Evolutionary conservation across 2,329 filamentous ascomycete genomes (phyloP), one percentile per base, ranked within the genome.

Genomic region (Proliferodiscus dingleyae): DNA sequence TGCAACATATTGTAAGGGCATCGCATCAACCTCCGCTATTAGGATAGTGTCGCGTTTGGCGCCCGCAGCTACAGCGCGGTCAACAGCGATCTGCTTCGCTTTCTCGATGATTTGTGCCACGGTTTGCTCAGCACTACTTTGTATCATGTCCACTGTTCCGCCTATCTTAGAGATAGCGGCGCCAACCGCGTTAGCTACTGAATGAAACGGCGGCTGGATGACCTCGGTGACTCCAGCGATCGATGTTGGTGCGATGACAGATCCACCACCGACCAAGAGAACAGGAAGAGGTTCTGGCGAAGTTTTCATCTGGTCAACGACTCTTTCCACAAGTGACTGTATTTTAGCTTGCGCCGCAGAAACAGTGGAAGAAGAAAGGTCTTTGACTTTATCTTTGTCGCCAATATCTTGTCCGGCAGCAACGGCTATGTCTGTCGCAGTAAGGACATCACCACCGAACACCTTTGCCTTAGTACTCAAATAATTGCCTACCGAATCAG

Each of bases 101-200:
- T 51, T 46, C 18, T 54, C 51, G 5, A 47, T 39, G n/a, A 54
- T 47, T 21, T 53, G 42, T 13, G 45, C 36, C 16, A 47, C 46
- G 7, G 45, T 46, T 37, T 54, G 44, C 18, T 52, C 44, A 3
- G 32, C 45, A 13, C 51, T 52, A 23, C 41, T 56, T 37, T 52
- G 30, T 19, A 60, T 54, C 5, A 50, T 52, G 33, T 60, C 57
- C 9, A 57, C 46, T n/a, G 47, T 49, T 3, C 55, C 56, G n/a
- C 52, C 43, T 18, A 58, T 45, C 38, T 55, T 54, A 49, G 33
- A 65, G 55, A 51, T 69, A 60, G 78, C 78, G 0, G 78, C 77
- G 2, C 78, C 78, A 2, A 81, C 72, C 0, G 78, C 77, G 56
- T 81, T 81, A 2, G 77, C 77, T 1, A 72, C 74, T 37, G 71